Evolutionary conservation across 371 early-diverging fungal species (phyloP).

Genomic region (Massospora cicadina): DNA sequence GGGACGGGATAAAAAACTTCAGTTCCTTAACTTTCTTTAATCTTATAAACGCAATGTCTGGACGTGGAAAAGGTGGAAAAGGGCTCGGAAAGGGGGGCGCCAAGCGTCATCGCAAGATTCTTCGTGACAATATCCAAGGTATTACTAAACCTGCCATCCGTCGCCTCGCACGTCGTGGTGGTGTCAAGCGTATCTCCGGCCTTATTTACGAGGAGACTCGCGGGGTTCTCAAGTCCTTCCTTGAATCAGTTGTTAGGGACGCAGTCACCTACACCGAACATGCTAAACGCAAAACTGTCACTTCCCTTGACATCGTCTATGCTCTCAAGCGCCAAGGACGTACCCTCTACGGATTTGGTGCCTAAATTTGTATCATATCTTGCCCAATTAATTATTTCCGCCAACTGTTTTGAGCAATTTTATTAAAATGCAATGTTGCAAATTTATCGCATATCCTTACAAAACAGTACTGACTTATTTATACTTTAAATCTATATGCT

Average conservation of each 20-base stretch:
- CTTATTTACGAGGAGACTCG: conserved; percentile 99
- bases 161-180: conserved; percentile 99
- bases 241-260: conserved; percentile 95
- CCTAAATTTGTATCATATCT: too few relatives aligned
- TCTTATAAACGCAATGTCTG: too few relatives aligned
- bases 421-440: too few relatives aligned
- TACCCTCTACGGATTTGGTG: conserved; percentile 52
- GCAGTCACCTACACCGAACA: conserved; percentile 99
- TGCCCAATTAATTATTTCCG: too few relatives aligned
- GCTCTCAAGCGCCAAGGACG: conserved; percentile 63
- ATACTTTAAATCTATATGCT: too few relatives aligned
- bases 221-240: conserved; percentile 90
- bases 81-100: conserved; percentile 94
- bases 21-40: too few relatives aligned
- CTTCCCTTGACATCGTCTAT: conserved; percentile 45
- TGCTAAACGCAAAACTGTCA: conserved; percentile 99
- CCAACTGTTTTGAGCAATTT: too few relatives aligned
- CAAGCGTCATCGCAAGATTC: conserved; percentile 98
- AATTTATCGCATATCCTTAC: too few relatives aligned
- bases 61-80: conserved; percentile 95
- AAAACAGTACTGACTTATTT: too few relatives aligned
- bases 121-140: conserved; percentile 96
- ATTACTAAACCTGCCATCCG: conserved; percentile 99
- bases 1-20: too few relatives aligned
- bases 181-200: conserved; percentile 99